Evolutionary conservation across 2,329 filamentous ascomycete species (phyloP).

Genomic region (Chrysoporthe austroafricana): DNA sequence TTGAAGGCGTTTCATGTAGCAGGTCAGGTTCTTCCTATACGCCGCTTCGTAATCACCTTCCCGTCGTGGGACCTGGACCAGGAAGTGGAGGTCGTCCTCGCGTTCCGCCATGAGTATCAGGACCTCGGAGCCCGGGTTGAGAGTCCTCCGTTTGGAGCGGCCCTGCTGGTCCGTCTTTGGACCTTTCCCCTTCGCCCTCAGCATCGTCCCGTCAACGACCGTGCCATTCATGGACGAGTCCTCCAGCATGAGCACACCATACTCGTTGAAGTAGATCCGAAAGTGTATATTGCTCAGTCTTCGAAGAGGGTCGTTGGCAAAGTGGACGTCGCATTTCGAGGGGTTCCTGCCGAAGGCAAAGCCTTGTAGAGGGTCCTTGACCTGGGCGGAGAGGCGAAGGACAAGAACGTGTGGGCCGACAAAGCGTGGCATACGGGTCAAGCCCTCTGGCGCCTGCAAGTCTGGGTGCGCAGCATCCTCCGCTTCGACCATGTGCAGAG

Average conservation of each 20-base stretch:
- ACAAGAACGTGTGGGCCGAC: conserved; percentile 71
- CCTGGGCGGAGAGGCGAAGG: conserved; percentile 73
- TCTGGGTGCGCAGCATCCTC: conserved; percentile 57
- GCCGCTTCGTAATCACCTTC: conserved; percentile 67
- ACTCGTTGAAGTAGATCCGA: conserved; percentile 86
- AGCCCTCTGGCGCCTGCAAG: conserved; percentile 42
- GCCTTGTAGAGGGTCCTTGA: conserved; percentile 71
- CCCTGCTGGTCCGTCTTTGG: conserved; percentile 36
- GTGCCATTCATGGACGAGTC: conserved; percentile 97
- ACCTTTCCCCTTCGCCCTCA: conserved; percentile 51
- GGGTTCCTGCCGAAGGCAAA: conserved; percentile 86
- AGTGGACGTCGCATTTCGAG: conserved; percentile 71
- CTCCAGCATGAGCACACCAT: conserved; percentile 86
- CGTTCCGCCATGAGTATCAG: conserved; percentile 63
- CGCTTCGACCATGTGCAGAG: conserved; percentile 54
- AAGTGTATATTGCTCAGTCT: conserved; percentile 96
- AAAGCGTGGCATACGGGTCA: conserved; percentile 55
- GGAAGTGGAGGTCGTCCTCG: conserved; percentile 70
- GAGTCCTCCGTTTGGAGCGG: conserved; percentile 53
- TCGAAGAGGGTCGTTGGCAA: conserved; percentile 67
- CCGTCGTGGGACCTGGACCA: conserved; percentile 81
- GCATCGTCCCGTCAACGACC: conserved; percentile 73
- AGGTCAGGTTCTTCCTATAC: conserved; percentile 71
- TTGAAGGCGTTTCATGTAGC: conserved; percentile 59
- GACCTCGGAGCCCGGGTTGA: conserved; percentile 74